Evolutionary conservation across 371 early-diverging fungal species (phyloP).

Genomic region (Mortierella sp.): DNA sequence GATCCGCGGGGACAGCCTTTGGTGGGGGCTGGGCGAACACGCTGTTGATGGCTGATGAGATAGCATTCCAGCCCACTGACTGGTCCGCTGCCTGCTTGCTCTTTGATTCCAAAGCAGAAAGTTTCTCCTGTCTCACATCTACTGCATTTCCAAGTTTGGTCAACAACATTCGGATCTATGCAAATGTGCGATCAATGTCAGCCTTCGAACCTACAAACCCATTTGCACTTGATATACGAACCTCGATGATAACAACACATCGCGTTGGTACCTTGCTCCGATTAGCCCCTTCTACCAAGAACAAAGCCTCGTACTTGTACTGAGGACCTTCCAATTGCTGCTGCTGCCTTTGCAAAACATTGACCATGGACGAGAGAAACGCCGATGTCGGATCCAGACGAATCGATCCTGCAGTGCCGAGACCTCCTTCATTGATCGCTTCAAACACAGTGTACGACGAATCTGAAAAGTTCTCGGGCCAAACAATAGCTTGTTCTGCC

Average conservation of each 20-base stretch:
- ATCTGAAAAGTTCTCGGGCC: constrained; percentile 45
- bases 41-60: constrained; percentile 15
- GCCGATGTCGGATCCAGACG: constrained; percentile 38
- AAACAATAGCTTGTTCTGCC: constrained; percentile 44
- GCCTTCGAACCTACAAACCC: too few relatives aligned
- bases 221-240: too few relatives aligned
- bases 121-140: constrained; percentile 32
- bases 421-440: constrained; percentile 16
- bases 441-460: constrained; percentile 37
- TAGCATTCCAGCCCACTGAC: constrained; percentile 7
- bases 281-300: constrained; percentile 37
- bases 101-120: constrained; percentile 31
- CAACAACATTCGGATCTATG: constrained; percentile 40
- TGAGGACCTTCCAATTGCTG: constrained; percentile 38
- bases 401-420: constrained; percentile 5
- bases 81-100: constrained; percentile 17
- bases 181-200: background rate
- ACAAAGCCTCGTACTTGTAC: constrained; percentile 42
- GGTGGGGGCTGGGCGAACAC: constrained; percentile 22
- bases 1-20: constrained; percentile 22
- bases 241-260: too few relatives aligned
- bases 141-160: constrained; percentile 52
- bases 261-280: constrained; percentile 48
- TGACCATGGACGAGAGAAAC: constrained; percentile 36
- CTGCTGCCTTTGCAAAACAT: constrained; percentile 26